Evolutionary conservation across 352 stramenopile species (phyloP).

Genomic region (Phytophthora sp.): DNA sequence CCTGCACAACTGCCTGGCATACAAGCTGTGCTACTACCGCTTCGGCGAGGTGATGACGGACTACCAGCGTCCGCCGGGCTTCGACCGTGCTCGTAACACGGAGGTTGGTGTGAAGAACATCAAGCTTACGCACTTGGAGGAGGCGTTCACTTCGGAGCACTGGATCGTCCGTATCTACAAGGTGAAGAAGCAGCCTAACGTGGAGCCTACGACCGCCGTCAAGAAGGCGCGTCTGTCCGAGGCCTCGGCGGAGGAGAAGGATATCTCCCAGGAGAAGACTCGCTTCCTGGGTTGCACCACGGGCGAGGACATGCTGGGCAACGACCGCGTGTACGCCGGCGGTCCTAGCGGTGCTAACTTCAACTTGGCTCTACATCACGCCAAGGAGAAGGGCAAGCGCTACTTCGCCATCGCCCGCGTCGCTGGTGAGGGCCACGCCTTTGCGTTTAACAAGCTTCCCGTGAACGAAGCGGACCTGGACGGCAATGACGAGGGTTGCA

Average conservation of each 20-base stretch:
- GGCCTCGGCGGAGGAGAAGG: slow-evolving; percentile 47
- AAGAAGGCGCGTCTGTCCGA: slow-evolving; percentile 69
- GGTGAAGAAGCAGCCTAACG: slow-evolving; percentile 90
- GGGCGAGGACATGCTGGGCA: slow-evolving; percentile 83
- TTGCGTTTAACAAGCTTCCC: slow-evolving; percentile 90
- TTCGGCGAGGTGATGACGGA: slow-evolving; percentile 91
- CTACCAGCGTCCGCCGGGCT: slow-evolving; percentile 82
- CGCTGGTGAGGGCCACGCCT: slow-evolving; percentile 84
- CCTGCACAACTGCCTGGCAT: slow-evolving; percentile 92
- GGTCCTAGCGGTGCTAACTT: slow-evolving; percentile 90
- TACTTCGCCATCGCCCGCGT: slow-evolving; percentile 90
- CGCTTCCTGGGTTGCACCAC: slow-evolving; percentile 86
- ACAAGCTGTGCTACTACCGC: slow-evolving; percentile 95
- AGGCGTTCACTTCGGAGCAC: slow-evolving; percentile 95
- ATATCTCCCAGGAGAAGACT: slow-evolving; percentile 78
- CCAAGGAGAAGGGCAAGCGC: slow-evolving; percentile 79
- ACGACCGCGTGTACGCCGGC: slow-evolving; percentile 89
- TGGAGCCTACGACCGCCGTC: slow-evolving; percentile 73
- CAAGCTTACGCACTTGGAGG: slow-evolving; percentile 90
- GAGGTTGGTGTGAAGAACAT: slow-evolving; percentile 93
- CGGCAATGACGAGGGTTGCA: slow-evolving; percentile 83
- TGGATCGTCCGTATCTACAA: slow-evolving; percentile 96
- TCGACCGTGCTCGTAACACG: slow-evolving; percentile 86
- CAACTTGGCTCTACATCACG: slow-evolving; percentile 88
- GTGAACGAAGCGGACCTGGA: slow-evolving; percentile 70